A percentile compares a stretch with the other conserved stretches of the same genome.
Conservation (phyloP, 2,329 filamentous ascomycete genomes). For the Claviceps cyperi region DNA sequence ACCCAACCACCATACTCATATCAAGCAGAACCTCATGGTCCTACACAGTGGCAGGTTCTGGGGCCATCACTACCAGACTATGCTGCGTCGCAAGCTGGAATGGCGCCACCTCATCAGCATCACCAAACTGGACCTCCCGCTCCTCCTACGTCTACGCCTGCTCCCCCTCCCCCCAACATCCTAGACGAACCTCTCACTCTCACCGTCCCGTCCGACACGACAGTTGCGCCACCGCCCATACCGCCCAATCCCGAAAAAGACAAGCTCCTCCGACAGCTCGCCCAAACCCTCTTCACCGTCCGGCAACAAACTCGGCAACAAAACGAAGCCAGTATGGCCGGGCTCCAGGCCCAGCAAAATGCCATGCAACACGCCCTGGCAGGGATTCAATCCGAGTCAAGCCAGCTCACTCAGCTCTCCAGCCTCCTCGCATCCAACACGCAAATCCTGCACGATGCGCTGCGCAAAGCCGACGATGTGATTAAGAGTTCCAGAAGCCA, state of each 20-base stretch:
- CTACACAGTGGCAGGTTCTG: slow-evolving; percentile 9
- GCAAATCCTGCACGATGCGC: slow-evolving; percentile 58
- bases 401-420: slow-evolving; percentile 55
- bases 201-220: slow-evolving; percentile 30
- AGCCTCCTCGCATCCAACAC: slow-evolving; percentile 63
- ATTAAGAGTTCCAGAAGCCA: slow-evolving; percentile 59
- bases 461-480: slow-evolving; percentile 64
- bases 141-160: slow-evolving; percentile 13
- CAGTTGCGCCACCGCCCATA: slow-evolving; percentile 62
- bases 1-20: not conserved
- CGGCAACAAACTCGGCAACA: slow-evolving; percentile 56
- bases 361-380: slow-evolving; percentile 60
- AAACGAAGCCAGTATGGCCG: slow-evolving; percentile 58
- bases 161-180: slow-evolving; percentile 31
- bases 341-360: slow-evolving; percentile 62
- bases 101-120: slow-evolving; percentile 5
- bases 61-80: slow-evolving; percentile 8
- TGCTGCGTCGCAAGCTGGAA: slow-evolving; percentile 3
- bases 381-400: slow-evolving; percentile 59
- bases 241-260: slow-evolving; percentile 95
- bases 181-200: slow-evolving; percentile 44
- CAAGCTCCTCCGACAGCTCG: slow-evolving; percentile 64
- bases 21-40: slow-evolving; percentile 6
- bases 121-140: slow-evolving; percentile 5
- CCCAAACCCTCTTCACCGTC: slow-evolving; percentile 51